Percentiles rank a stretch among this genome's conserved stretches.
phyloP scores from a whole-genome alignment of 179 eudicot species.

The Beta corolliflora region DNA sequence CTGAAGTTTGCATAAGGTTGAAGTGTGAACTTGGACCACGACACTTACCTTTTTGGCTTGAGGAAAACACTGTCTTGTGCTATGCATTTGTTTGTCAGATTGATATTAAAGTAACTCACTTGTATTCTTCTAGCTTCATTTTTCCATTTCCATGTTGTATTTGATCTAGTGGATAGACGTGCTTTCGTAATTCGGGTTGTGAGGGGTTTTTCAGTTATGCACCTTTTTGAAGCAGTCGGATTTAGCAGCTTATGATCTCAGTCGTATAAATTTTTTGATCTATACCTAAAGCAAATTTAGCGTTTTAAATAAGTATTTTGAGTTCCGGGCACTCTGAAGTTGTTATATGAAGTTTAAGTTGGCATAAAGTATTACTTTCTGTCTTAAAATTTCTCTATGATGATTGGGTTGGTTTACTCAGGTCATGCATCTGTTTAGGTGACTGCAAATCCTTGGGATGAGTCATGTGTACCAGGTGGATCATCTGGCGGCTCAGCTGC shows the following conservation, averaged over 20 bases:
- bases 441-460: slow-evolving; percentile 98
- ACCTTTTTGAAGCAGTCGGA: neutral
- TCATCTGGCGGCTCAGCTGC: slow-evolving; percentile 99
- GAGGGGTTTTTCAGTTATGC: neutral
- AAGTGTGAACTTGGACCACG: neutral
- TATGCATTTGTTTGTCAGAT: neutral
- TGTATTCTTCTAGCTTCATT: neutral
- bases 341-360: slow-evolving; percentile 1
- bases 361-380: slow-evolving; percentile 6
- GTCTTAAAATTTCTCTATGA: slow-evolving; percentile 36
- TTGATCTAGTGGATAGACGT: neutral
- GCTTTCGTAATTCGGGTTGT: neutral
- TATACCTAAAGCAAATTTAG: neutral
- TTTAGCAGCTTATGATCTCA: slow-evolving; percentile 1
- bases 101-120: neutral
- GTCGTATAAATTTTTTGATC: neutral
- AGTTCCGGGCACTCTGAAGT: slow-evolving; percentile 5
- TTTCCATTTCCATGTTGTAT: neutral
- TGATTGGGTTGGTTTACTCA: slow-evolving; percentile 65
- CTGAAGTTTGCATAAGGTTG: neutral
- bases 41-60: neutral
- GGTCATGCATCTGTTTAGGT: slow-evolving; percentile 86
- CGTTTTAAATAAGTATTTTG: neutral
- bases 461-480: slow-evolving; percentile 94
- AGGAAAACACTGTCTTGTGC: neutral